Evolutionary conservation across 2,329 filamentous ascomycete species (phyloP), one percentile per base, ranked within the genome.

Genomic region (Lasiodiplodia sp.): DNA sequence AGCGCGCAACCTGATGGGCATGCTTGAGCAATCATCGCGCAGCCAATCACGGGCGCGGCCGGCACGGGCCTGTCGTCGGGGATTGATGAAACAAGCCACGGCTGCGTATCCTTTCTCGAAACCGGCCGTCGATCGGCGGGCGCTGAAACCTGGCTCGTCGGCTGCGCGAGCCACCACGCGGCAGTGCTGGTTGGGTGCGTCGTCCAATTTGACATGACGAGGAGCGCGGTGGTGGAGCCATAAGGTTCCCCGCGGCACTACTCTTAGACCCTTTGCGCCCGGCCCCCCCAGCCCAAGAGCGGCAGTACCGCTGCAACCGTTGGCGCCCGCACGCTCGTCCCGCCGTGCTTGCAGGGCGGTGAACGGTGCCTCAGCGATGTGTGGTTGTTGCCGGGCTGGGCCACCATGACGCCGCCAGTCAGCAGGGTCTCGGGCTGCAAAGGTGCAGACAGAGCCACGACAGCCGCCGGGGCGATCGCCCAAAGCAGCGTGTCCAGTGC

Each of bases 1-100:
- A 64, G 60, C 44, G 58, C 58, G 58, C 58, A 28, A 63, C 40
- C 31, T 21, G 40, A n/a, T 38, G 60, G 14, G 60, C 60, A 64
- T 52, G 60, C 60, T 64, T 31, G 40, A 23, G 47, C 44, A 64
- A 64, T 64, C 60, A 64, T 23, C 6, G 28, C 44, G 31, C 31
- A 52, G 60, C 60, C 60, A 64, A 64, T 64, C 60, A 64, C 23
- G 18, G 31, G 44, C n/a, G 31, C 34, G n/a, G 34, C n/a, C 25
- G 55, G 31, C 55, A 58, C 55, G 21, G 55, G 55, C 55, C 34
- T 21, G 55, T 34, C 60, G 60, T 52, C 60, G 60, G 60, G 60
- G 60, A 52, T 64, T 64, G 60, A 64, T 64, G 60, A 64, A 64
- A 64, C 60, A 52, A 37, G 60, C 60, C 60, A 37, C 60, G 60